These are phyloP conservation scores for Magnaporthiopsis incrustans DNA, from an alignment of 2,329 filamentous ascomycete species.

Conservation along the genomic window DNA sequence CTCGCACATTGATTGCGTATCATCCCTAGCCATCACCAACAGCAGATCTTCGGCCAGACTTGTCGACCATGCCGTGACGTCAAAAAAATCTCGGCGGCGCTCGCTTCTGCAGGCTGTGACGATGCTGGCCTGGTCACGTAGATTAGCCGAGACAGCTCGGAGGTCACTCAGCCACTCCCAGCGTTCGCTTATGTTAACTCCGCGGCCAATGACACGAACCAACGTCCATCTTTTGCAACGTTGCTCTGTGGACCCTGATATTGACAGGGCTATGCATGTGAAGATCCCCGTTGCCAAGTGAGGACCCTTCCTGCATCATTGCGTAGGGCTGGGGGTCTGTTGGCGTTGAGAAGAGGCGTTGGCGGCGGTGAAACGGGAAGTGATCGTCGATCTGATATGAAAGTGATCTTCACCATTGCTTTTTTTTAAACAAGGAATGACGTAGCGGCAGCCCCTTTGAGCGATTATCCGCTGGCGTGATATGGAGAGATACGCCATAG, in stretches of 20 bases:
- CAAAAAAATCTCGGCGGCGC: background rate
- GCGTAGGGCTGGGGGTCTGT: background rate
- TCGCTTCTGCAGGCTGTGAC: background rate
- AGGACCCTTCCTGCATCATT: background rate
- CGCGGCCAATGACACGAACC: background rate
- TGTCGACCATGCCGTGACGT: background rate
- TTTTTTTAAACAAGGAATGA: too few species aligned
- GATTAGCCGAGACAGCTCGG: background rate
- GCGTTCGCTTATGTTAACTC: background rate
- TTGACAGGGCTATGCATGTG: background rate
- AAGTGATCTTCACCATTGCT: too few species aligned
- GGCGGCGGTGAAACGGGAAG: background rate
- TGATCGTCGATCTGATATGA: too few species aligned
- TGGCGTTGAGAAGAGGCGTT: too few species aligned
- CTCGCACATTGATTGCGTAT: background rate
- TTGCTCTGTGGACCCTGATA: background rate
- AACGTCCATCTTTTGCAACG: background rate
- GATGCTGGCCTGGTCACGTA: background rate
- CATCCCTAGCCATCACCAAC: background rate
- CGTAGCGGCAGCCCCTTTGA: too few species aligned
- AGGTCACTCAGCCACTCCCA: background rate
- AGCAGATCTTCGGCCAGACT: too few species aligned
- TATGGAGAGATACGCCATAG: too few species aligned
- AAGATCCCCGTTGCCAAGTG: background rate
- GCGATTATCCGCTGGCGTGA: too few species aligned